Evolutionary conservation across 2,329 filamentous ascomycete species (phyloP).

Genomic region (Fusarium sp.): DNA sequence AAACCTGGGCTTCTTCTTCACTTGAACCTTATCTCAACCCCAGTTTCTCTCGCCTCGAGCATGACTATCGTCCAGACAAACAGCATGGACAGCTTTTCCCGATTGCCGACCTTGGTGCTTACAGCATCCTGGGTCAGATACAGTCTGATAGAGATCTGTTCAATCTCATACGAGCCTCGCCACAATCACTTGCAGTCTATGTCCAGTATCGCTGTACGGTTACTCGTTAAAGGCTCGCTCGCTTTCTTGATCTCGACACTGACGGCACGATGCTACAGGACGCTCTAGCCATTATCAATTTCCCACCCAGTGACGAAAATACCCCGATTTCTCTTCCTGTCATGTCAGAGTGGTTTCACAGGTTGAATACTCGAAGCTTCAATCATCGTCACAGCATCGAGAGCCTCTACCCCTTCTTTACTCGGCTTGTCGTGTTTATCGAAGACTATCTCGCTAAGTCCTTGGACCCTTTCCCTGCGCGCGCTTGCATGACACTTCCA

Average conservation of each 20-base stretch:
- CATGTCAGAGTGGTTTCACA: background rate
- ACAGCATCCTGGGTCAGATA: background rate
- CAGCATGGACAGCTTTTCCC: background rate
- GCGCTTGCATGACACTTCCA: background rate
- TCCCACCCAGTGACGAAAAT: background rate
- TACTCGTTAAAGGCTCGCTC: background rate
- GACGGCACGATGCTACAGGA: background rate
- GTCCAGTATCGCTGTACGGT: rapidly evolving
- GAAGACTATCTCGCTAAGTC: background rate
- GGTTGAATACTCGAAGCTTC: no score
- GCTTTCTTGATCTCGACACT: background rate
- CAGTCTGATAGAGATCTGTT: background rate
- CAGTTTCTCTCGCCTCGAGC: no score
- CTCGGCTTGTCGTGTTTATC: background rate
- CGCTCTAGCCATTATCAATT: background rate
- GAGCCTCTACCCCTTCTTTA: background rate
- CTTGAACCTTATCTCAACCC: no score
- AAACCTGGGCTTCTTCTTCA: no score
- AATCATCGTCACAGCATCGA: no score
- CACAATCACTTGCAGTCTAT: background rate
- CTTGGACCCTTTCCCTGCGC: background rate
- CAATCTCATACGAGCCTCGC: background rate
- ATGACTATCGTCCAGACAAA: no score
- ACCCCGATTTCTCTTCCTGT: background rate
- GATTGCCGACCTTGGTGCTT: background rate